Percentiles rank a stretch among this genome's conserved stretches.
Conservation (phyloP, 208 protist species). For the Trypanosoma grayi region DNA sequence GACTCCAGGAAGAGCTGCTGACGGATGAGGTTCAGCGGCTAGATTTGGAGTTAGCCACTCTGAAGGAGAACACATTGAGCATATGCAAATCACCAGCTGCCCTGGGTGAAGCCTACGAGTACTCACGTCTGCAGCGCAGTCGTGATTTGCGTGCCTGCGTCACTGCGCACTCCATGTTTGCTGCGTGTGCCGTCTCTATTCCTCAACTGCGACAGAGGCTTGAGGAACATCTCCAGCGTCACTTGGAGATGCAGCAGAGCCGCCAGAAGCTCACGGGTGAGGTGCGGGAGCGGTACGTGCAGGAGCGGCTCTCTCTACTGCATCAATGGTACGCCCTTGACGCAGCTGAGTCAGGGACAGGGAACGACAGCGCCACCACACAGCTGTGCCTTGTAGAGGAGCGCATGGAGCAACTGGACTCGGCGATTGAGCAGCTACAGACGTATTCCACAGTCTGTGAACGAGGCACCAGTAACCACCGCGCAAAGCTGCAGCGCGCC, state of each 20-base stretch:
- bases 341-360: background rate
- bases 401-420: constrained; percentile 13
- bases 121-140: background rate
- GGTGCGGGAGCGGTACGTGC: constrained; percentile 1
- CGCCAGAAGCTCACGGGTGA: background rate
- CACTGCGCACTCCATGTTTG: background rate
- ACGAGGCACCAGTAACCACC: background rate
- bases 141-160: background rate
- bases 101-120: background rate
- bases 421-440: background rate
- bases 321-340: constrained; percentile 5
- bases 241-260: background rate
- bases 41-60: background rate
- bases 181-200: background rate
- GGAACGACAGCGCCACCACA: background rate
- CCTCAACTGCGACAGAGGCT: background rate
- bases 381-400: constrained; percentile 4
- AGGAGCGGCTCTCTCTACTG: constrained; percentile 11
- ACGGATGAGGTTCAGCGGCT: constrained; percentile 6
- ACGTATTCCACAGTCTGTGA: background rate
- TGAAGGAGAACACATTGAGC: background rate
- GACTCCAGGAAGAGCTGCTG: background rate
- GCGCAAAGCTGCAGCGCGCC: background rate
- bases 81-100: background rate
- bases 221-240: background rate